Conservation (phyloP, 2,329 filamentous ascomycete species). For the Penicillium olsonii region DNA sequence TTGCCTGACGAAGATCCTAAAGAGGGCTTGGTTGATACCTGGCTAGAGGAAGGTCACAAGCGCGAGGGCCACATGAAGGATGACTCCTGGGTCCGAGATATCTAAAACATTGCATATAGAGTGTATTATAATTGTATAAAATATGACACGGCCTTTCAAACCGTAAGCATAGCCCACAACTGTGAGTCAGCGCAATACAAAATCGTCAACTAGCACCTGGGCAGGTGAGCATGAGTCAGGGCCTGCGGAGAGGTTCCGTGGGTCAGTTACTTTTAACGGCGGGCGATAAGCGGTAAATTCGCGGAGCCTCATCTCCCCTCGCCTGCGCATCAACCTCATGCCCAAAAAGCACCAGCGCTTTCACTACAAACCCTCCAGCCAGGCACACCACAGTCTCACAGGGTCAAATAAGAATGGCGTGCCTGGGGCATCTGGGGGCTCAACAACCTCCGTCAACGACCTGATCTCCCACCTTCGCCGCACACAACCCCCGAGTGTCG, state of each 20-base stretch:
- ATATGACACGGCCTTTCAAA: constrained; percentile 1
- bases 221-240: background rate
- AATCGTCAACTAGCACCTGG: no score
- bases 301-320: constrained; percentile 8
- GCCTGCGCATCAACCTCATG: constrained; percentile 42
- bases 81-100: constrained; percentile 61
- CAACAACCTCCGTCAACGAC: constrained; percentile 46
- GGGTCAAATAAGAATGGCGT: constrained; percentile 31
- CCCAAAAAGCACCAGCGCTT: constrained; percentile 50
- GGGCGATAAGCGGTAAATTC: constrained; percentile 11
- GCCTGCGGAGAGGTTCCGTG: background rate
- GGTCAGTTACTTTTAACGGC: background rate
- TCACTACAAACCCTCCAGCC: constrained; percentile 43
- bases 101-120: constrained; percentile 37
- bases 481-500: constrained; percentile 35
- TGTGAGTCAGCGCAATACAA: background rate
- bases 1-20: constrained; percentile 79
- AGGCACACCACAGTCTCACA: constrained; percentile 43
- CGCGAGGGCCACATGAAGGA: constrained; percentile 61
- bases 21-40: constrained; percentile 77
- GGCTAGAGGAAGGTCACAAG: constrained; percentile 60
- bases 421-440: constrained; percentile 20
- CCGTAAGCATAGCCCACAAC: background rate
- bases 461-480: constrained; percentile 50
- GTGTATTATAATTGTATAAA: constrained; percentile 19